Conservation (phyloP, 179 eudicot genomes). For the Camellia oleifera region DNA sequence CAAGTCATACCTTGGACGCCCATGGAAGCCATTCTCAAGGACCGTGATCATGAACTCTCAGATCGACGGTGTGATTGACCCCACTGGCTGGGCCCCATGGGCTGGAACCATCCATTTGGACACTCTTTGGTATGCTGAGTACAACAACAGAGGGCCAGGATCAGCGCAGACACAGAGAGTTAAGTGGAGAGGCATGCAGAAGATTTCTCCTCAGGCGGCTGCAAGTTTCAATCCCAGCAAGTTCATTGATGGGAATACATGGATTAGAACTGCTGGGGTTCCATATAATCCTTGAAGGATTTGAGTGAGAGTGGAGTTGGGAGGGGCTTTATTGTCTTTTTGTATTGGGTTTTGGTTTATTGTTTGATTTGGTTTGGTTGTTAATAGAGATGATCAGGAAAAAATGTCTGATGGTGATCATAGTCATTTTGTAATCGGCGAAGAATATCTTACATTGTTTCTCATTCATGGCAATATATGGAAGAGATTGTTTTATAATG, state of each 20-base stretch:
- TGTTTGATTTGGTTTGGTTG: no score
- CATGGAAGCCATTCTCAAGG: constrained; percentile 52
- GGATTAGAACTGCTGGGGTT: constrained; percentile 45
- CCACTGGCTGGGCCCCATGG: constrained; percentile 68
- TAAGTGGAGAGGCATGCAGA: constrained; percentile 46
- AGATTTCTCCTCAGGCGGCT: constrained; percentile 28
- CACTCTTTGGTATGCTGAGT: constrained; percentile 48
- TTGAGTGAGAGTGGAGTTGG: no score
- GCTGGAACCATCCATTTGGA: constrained; percentile 24
- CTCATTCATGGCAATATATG: no score
- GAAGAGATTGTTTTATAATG: no score
- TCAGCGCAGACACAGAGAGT: constrained; percentile 32
- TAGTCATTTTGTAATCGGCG: no score
- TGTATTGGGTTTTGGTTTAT: no score
- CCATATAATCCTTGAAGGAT: constrained; percentile 39
- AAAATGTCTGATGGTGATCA: no score
- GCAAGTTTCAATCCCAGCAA: constrained; percentile 25
- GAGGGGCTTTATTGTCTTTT: no score
- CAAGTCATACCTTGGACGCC: constrained; percentile 57
- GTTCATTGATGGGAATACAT: constrained; percentile 33
- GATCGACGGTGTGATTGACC: constrained; percentile 31
- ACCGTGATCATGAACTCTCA: constrained; percentile 48
- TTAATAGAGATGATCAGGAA: no score
- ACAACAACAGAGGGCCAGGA: constrained; percentile 49
- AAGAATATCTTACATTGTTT: no score